phyloP scores from a whole-genome alignment of 495 filamentous ascomycete species.

The Trichoderma virens region DNA sequence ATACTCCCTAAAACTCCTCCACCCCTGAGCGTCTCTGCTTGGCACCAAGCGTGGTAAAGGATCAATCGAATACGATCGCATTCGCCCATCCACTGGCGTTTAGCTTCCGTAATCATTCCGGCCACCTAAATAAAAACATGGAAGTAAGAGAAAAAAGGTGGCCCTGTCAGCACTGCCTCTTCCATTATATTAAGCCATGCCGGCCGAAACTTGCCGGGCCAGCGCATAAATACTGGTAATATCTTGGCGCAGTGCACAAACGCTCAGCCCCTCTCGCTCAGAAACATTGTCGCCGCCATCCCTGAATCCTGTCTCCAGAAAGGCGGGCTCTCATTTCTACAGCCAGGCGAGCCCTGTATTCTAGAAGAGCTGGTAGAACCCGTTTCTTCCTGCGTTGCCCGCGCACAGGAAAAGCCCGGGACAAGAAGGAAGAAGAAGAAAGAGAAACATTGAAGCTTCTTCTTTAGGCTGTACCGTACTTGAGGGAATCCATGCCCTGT shows the following conservation, averaged over 20 bases:
- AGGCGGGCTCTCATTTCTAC: not conserved
- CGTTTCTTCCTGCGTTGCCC: not conserved
- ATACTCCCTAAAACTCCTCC: no score
- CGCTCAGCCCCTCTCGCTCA: slow-evolving; percentile 5
- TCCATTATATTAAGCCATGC: not conserved
- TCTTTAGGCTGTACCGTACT: slow-evolving; percentile 1
- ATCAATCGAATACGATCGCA: not conserved
- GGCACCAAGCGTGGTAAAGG: no score
- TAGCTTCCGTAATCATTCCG: not conserved
- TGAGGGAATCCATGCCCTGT: no score
- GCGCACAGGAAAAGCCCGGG: no score
- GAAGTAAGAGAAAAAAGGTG: not conserved
- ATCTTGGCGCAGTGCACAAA: not conserved
- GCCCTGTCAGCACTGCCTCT: slow-evolving; percentile 7
- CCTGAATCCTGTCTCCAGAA: not conserved
- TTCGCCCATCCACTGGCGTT: not conserved
- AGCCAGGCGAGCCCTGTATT: not conserved
- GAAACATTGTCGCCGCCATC: not conserved
- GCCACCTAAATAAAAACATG: not conserved
- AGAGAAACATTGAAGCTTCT: not conserved
- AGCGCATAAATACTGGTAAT: slow-evolving; percentile 1
- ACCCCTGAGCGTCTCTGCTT: no score
- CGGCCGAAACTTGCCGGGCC: not conserved
- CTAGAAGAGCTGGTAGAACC: not conserved
- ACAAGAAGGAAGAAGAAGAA: not conserved